Conservation (phyloP, 768 basidiomycete species). For the Tylopilus felleus region DNA sequence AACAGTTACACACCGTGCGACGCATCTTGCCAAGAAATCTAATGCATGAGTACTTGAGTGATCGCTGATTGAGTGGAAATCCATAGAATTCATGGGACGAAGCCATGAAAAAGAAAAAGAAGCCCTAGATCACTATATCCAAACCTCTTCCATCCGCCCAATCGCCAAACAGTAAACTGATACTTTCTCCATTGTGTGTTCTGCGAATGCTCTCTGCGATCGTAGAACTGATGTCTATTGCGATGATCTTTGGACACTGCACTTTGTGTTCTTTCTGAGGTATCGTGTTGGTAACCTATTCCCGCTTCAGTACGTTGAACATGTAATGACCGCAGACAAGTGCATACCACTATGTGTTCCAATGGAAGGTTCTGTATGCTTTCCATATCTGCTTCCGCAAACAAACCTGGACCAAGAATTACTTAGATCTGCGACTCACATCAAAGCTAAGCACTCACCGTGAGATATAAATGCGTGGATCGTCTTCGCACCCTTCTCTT, state of each 20-base stretch:
- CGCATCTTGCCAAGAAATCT: background rate
- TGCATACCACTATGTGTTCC: constrained; percentile 77
- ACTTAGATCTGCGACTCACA: constrained; percentile 5
- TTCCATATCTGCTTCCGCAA: constrained; percentile 73
- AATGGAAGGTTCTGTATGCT: constrained; percentile 70
- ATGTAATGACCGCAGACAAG: background rate
- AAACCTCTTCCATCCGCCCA: constrained; percentile 53
- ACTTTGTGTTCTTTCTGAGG: constrained; percentile 72
- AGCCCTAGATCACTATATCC: constrained; percentile 25
- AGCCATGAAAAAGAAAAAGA: background rate
- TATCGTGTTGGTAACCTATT: constrained; percentile 90
- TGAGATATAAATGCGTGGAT: constrained; percentile 91
- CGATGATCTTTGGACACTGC: constrained; percentile 71
- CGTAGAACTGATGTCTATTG: constrained; percentile 87
- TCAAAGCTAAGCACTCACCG: constrained; percentile 45
- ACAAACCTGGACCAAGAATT: constrained; percentile 50
- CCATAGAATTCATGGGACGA: background rate
- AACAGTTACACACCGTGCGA: too few relatives aligned
- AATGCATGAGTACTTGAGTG: background rate
- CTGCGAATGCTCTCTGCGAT: constrained; percentile 95
- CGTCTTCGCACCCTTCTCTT: constrained; percentile 84
- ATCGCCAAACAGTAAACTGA: constrained; percentile 83
- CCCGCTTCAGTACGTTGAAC: constrained; percentile 5
- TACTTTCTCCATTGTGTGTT: constrained; percentile 92
- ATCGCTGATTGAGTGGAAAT: background rate